A percentile compares a stretch with the other conserved stretches of the same genome.
These are phyloP conservation scores for Termitomyces sp. DNA, from an alignment of 768 basidiomycete species.

Conservation along the genomic window DNA sequence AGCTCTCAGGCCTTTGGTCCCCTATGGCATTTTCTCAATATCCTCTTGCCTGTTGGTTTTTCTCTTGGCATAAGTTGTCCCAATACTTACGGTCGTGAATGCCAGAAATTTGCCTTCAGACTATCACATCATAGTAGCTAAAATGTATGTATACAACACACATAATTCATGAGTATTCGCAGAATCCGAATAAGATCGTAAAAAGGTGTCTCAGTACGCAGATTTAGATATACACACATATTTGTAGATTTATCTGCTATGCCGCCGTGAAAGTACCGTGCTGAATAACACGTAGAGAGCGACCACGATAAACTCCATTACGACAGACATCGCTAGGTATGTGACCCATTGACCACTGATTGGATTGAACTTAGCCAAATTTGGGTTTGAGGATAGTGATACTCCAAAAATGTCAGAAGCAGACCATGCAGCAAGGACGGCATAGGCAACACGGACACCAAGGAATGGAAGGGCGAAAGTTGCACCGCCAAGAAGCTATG, in stretches of 20 bases:
- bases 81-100: background rate
- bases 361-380: constrained; percentile 50
- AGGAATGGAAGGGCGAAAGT: constrained; percentile 54
- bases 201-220: constrained; percentile 3
- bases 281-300: constrained; percentile 43
- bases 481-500: constrained; percentile 51
- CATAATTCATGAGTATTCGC: background rate
- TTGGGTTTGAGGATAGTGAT: constrained; percentile 29
- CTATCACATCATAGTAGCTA: background rate
- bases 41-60: background rate
- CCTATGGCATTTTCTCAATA: background rate
- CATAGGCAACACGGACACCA: constrained; percentile 50
- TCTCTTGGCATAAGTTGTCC: background rate
- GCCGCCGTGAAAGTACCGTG: constrained; percentile 32
- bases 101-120: background rate
- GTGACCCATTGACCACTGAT: constrained; percentile 51
- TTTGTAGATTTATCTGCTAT: constrained; percentile 4
- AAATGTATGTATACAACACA: background rate
- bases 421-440: constrained; percentile 54
- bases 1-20: background rate
- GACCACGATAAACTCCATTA: constrained; percentile 53
- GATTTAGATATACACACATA: background rate
- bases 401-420: constrained; percentile 38
- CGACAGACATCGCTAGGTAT: constrained; percentile 51
- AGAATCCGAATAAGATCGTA: constrained; percentile 3